phyloP scores from a whole-genome alignment of 164 flowering plant genomes.

The Chimonanthus praecox region DNA sequence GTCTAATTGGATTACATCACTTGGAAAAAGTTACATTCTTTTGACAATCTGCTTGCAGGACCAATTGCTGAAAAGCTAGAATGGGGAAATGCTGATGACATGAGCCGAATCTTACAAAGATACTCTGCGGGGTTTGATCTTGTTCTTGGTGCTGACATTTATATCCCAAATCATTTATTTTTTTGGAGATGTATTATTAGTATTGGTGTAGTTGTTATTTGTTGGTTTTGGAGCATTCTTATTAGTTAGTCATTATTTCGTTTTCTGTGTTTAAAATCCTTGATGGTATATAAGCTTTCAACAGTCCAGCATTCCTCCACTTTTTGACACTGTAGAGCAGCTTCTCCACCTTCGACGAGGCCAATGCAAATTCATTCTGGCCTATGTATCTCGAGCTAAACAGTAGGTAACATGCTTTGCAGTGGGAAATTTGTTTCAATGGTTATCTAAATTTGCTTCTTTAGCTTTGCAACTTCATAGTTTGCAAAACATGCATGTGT shows the following conservation, averaged over 20 bases:
- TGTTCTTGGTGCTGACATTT: conserved; percentile 96
- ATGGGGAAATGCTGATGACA: conserved; percentile 76
- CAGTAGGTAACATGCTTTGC: conserved; percentile 35
- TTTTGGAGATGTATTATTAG: no score
- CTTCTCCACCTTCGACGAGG: conserved; percentile 37
- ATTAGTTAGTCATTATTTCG: neutral
- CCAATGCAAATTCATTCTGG: conserved; percentile 69
- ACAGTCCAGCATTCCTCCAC: conserved; percentile 70
- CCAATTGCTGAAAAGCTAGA: conserved; percentile 71
- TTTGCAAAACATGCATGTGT: neutral
- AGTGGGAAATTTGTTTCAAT: no score
- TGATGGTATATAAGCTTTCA: conserved; percentile 75
- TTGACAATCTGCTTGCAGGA: conserved; percentile 28
- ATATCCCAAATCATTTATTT: conserved; percentile 52
- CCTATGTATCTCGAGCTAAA: conserved; percentile 77
- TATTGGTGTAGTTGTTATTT: no score
- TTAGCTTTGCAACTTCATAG: no score
- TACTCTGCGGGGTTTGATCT: conserved; percentile 74
- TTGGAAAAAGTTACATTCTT: conserved; percentile 2
- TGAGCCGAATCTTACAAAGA: conserved; percentile 39
- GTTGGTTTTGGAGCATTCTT: neutral
- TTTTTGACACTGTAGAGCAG: conserved; percentile 65
- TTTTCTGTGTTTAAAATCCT: conserved; percentile 27
- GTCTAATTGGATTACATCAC: neutral
- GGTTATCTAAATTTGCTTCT: no score